Conservation (phyloP, 192 early-diverging fungal species). For the Backusella macrospora region DNA sequence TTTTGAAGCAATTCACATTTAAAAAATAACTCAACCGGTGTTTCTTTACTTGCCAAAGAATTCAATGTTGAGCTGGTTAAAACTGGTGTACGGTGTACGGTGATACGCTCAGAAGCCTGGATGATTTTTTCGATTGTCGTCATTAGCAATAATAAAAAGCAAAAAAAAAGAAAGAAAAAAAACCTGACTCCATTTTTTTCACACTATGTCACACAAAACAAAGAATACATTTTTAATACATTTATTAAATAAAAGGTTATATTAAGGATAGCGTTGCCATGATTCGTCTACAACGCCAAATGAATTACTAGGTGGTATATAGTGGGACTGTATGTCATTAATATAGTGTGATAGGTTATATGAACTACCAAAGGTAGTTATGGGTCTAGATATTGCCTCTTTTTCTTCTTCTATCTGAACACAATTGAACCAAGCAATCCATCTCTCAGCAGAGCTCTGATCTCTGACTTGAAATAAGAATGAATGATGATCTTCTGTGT, state of each 20-base stretch:
- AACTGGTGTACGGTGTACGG: constrained; percentile 51
- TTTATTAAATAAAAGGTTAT: neutral
- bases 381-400: neutral
- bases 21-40: constrained; percentile 42
- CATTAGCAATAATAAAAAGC: neutral
- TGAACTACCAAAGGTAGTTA: constrained; percentile 9
- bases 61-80: constrained; percentile 44
- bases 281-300: constrained; percentile 6
- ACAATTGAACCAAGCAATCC: constrained; percentile 34
- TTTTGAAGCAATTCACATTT: constrained; percentile 60
- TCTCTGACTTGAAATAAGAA: constrained; percentile 37
- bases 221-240: too few relatives aligned
- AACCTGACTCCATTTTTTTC: neutral
- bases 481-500: neutral
- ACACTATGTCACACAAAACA: neutral
- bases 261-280: constrained; percentile 4
- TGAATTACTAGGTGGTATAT: constrained; percentile 6
- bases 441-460: constrained; percentile 18
- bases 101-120: constrained; percentile 45
- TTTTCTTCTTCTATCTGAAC: neutral
- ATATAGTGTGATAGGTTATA: constrained; percentile 16
- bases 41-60: neutral
- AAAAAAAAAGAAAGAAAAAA: constrained; percentile 3
- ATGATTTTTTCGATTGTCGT: constrained; percentile 23
- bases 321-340: constrained; percentile 7